Evolutionary conservation across 108 stramenopile genomes (phyloP), one percentile per base, ranked within the genome.

Genomic region (Stephanodiscus minutulus): DNA sequence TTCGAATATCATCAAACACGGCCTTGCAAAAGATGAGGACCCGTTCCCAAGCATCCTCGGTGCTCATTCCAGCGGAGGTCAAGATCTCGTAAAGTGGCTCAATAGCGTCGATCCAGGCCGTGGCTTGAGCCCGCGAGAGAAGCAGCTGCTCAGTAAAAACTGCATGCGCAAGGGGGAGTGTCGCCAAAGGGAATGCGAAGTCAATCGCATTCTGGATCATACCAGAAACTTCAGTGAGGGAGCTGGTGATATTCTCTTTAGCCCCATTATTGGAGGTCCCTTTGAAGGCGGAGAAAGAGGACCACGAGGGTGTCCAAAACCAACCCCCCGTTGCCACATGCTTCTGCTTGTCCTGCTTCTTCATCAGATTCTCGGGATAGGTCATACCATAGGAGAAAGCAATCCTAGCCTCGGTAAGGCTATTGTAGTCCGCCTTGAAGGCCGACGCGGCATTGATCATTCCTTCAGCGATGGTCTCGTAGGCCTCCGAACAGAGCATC

Each of bases 301-400:
- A 48, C 47, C 47, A 48, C 31, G 31, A 33, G 31, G 31, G 31
- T 33, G 47, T 48, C 47, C 47, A 48, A 18, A 6, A 18, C 47
- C 47, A 48, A 48, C 47, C 47, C 15, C 18, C 47, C 15, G 6
- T 48, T 15, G 47, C 47, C 47, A 18, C 47, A 15, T 15, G n/a
- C 18, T 48, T 18, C 6, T 48, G 15, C 47, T 48, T 48, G 18
- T 48, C 47, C 15, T 18, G 15, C 47, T 18, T 15, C 47, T 48
- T 48, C 47, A 48, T 48, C 47, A 48, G 15, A 48, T 48, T 48
- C 47, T 48, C 47, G 47, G 47, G 47, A 48, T 48, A 48, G 15
- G 47, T 48, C n/a, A 48, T 48, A 18, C 18, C n/a, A 48, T 48
- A 48, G 6, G 47, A 48, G n/a, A 48, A 48, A 18, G 18, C 47